Evolutionary conservation across 225 moss, liverwort and hornwort species (phyloP), one percentile per base, ranked within the genome.

Genomic region (Lunularia cruciata): DNA sequence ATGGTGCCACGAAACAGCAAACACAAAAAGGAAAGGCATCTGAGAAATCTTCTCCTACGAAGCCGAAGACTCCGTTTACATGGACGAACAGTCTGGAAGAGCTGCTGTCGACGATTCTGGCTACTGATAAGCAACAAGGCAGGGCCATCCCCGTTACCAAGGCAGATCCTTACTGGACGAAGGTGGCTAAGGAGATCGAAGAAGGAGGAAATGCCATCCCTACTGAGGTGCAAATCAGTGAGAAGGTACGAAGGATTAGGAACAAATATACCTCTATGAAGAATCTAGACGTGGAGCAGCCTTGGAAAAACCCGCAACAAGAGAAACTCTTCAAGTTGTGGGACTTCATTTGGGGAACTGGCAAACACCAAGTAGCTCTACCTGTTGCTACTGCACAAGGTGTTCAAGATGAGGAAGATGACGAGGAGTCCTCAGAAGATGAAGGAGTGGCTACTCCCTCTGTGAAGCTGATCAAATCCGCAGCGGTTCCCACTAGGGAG

Each of bases 181-280:
- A 67, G 23, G 28, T 67, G 51, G 36, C 22, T 0, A 67, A 67
- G 7, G 51, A 49, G n/a, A 13, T 67, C 33, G 19, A 13, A 20
- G 18, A 33, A 1, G 51, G 52, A 36, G 67, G 67, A 23, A 22
- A 19, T 4, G 10, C 34, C 1, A 22, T 67, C 12, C 13, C 40
- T 13, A 47, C 35, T 1, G 67, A 33, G 37, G n/a, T 22, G 8
- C 67, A 67, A 31, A 9, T 67, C 12, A 51, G 51, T 36, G 67
- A 67, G n/a, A 67, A 67, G 30, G 67, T 67, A 22, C 49, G 51
- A 10, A 49, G 67, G 34, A 49, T 67, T 35, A 67, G 36, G 53
- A 35, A 34, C 6, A 67, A 52, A 26, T 67, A 49, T 32, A 53
- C 22, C 35, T 8, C 35, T 22, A 31, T 34, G 11, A 67, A 67